Evolutionary conservation across 2,329 filamentous ascomycete genomes (phyloP), one percentile per base, ranked within the genome.

Genomic region (Thelonectria discophora): DNA sequence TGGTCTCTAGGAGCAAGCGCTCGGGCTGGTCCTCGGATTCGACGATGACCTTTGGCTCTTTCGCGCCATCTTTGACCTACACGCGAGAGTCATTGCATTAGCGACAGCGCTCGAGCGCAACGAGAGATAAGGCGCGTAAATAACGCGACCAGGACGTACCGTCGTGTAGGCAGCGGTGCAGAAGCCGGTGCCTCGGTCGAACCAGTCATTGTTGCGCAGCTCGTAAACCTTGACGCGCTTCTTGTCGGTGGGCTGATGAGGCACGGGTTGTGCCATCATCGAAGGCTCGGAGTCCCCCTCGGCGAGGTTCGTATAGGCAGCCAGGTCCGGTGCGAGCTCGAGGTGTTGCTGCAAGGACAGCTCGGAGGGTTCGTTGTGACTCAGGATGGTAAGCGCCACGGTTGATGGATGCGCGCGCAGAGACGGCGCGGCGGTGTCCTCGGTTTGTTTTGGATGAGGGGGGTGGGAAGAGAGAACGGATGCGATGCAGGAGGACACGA

Each of bases 171-270:
- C 85, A 49, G 94, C 93, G 62, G 88, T 92, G 78, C 95, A 98
- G 78, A 97, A 97, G 65, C 95, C 95, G 49, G 95, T 99, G 67
- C 95, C 95, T 74, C 94, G 87, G 80, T 99, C 95, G 77, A 94
- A 97, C 95, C 95, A 99, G 87, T 98, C 95, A 85, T 97, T 97
- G 81, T 97, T 93, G 78, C 92, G 93, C 73, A 99, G 86, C 83
- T 98, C 95, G 79, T 99, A 99, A 76, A 99, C 95, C 84, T 99
- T 99, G 79, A 98, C 95, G 84, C 95, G 86, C 78, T 86, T 88
- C 80, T 84, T 87, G 74, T 89, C 86, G 78, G 84, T 84, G 77
- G 83, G 80, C 81, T 84, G 85, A 86, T 88, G 86, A 86, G 86
- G 86, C 86, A 88, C 86, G 72, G 82, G 80, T 82, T 89, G 87